Base-by-base conservation (phyloP, 805 yeast genomes). In the Brettanomyces sp. region DNA sequence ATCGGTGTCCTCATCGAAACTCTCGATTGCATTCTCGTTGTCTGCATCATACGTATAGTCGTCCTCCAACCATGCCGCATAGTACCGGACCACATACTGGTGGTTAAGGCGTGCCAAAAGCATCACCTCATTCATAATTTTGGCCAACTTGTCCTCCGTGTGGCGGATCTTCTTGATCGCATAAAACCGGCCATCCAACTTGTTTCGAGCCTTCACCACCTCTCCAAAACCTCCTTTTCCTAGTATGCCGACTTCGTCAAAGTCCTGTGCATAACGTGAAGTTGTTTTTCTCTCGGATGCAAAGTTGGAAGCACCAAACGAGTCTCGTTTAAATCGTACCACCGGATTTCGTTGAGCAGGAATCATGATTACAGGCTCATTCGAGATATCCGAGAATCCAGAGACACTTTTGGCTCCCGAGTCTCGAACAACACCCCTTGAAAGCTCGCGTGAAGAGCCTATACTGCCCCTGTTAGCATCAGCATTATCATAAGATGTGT, bases 221-320 rank as follows among this genome's bases (percentile, higher is more conserved):
- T 93, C 97, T 5, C 99, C 99, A 65, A 85, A 93, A 0, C 95
- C 99, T 36, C 99, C 99, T 54, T 81, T 79, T 2, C 99, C 99
- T 7, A 93, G 66, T 21, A 82, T 78, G 0, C 91, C 93, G 39
- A 88, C 85, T 59, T 93, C 99, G 62, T 93, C 99, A 63, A 95
- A 93, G 60, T 93, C 99, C 50, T 90, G 79, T 3, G 81, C 85
- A 59, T 91, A 93, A 51, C 99, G 72, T 1, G 96, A 88, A 47
- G 70, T 64, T 1, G 52, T 51, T 25, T 50, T 52, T 4, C 45
- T 5, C 30, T 52, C 58, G 1, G 52, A 45, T 1, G 54, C 51
- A 39, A 52, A 53, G 18, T 45, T 45, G 3, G 54, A 51, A 25
- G 54, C 34, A 2, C 52, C 56, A 46, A 62, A 61, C 3, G 67